Base-by-base conservation (phyloP, 1,284 basidiomycete genomes). In the Sphagnurus paluster region DNA sequence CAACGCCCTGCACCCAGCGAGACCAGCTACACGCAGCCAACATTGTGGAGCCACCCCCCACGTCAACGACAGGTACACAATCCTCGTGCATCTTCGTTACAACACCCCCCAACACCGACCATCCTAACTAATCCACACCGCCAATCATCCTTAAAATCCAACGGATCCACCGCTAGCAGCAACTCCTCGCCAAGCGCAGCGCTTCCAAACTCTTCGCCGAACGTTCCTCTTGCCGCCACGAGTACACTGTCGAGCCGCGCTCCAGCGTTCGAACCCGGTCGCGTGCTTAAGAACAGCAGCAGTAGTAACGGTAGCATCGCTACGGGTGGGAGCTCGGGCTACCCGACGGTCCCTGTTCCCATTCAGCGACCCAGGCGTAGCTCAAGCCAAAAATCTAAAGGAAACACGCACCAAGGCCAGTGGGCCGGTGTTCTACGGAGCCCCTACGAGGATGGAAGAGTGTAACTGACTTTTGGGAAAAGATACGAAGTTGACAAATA, bases 251-350 rank as follows among this genome's bases (percentile, higher is more conserved):
- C 77, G 1, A 75, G 77, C 54, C 70, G 70, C 29, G 77, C 77
- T 0, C 65, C 70, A 0, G 73, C 76, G 4, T 80, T 80, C 42
- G 77, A 80, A 52, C 77, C 77, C 9, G 66, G 66, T 2, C 56
- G 60, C 21, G 44, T 42, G 13, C 26, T 55, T 9, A 53, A 55
- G 17, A 49, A 25, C 9, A 45, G 23, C 17, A 30, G 35, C 11
- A n/a, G n/a, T n/a, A n/a, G n/a, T n/a, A n/a, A n/a, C n/a, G n/a
- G n/a, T n/a, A n/a, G n/a, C n/a, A n/a, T 25, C 9, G 26, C 39
- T 5, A 39, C 39, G 9, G 40, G 48, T 8, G 29, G 39, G 16
- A 46, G 37, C 16, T 42, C 47, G 2, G 42, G 42, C 17, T 32
- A 39, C 19, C 33, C 40, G 16, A 36, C 28, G 17, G 30, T 38